Evolutionary conservation across 495 filamentous ascomycete genomes (phyloP).

Genomic region (Lentithecium fluviatile): DNA sequence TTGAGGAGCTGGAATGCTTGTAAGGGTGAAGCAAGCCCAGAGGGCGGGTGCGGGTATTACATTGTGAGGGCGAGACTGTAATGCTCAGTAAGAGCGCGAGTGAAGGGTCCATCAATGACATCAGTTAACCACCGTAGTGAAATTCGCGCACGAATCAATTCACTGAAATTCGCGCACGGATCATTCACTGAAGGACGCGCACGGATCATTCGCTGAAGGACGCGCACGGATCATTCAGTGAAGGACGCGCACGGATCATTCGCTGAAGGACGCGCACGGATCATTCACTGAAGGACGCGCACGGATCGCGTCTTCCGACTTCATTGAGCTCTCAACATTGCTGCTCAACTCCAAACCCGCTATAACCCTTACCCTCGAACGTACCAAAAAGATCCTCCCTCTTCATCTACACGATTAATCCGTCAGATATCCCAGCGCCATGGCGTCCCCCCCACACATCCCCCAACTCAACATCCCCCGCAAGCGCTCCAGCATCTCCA

Average conservation of each 20-base stretch:
- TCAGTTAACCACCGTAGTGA: slow-evolving; percentile 6
- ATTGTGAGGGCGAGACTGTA: background rate
- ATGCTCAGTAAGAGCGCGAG: slow-evolving; percentile 10
- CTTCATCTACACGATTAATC: no score
- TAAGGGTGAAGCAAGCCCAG: background rate
- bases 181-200: background rate
- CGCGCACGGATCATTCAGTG: background rate
- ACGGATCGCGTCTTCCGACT: background rate
- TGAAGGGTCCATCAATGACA: slow-evolving; percentile 7
- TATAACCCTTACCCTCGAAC: no score
- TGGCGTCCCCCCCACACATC: slow-evolving; percentile 64
- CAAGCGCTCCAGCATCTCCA: slow-evolving; percentile 57
- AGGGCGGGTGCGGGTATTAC: background rate
- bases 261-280: background rate
- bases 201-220: no score
- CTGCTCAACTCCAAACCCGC: background rate
- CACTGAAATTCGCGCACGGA: no score
- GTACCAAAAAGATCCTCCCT: no score
- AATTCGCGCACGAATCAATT: no score
- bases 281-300: background rate
- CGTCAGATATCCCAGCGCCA: slow-evolving; percentile 42
- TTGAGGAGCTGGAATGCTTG: background rate
- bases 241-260: background rate
- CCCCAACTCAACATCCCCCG: slow-evolving; percentile 54
- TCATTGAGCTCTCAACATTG: background rate